Evolutionary conservation across 768 basidiomycete species (phyloP).

Genomic region (Tulasnella sp.): DNA sequence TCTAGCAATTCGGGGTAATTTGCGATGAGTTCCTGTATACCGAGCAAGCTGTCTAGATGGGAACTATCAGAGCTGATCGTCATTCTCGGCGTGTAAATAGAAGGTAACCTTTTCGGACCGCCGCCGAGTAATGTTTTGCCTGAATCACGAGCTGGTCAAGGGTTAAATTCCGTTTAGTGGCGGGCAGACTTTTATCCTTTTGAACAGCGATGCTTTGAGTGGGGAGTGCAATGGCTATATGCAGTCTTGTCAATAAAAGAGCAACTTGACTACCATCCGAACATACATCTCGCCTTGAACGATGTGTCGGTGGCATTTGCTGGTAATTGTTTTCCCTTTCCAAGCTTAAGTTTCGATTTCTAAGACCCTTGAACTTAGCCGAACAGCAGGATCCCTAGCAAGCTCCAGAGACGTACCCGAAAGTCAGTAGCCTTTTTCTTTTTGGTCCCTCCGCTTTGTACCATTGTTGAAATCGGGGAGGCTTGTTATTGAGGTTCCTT

Average conservation of each 20-base stretch:
- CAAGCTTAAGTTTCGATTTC: slow-evolving; percentile 96
- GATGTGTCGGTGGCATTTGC: slow-evolving; percentile 90
- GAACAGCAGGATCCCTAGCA: neutral
- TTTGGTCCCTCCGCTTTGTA: slow-evolving; percentile 78
- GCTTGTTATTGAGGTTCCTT: neutral
- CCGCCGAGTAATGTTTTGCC: slow-evolving; percentile 74
- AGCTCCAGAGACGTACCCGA: slow-evolving; percentile 40
- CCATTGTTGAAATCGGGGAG: slow-evolving; percentile 43
- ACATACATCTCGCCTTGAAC: slow-evolving; percentile 86
- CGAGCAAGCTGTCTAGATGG: slow-evolving; percentile 57
- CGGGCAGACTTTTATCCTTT: slow-evolving; percentile 51
- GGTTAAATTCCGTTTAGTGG: slow-evolving; percentile 66
- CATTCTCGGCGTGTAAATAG: neutral
- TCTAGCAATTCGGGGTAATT: slow-evolving; percentile 49
- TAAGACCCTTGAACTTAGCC: slow-evolving; percentile 30
- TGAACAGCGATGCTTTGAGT: slow-evolving; percentile 64
- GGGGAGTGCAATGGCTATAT: slow-evolving; percentile 79
- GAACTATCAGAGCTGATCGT: neutral
- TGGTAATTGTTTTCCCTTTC: slow-evolving; percentile 79
- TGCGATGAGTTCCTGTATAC: slow-evolving; percentile 64
- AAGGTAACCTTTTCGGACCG: slow-evolving; percentile 58
- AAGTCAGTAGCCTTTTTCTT: slow-evolving; percentile 89
- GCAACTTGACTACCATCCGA: neutral
- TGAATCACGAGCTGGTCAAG: slow-evolving; percentile 70
- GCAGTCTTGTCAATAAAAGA: neutral